These are phyloP conservation scores for Clavispora vitiphila DNA, from an alignment of 805 yeast genomes.

Conservation along the genomic window DNA sequence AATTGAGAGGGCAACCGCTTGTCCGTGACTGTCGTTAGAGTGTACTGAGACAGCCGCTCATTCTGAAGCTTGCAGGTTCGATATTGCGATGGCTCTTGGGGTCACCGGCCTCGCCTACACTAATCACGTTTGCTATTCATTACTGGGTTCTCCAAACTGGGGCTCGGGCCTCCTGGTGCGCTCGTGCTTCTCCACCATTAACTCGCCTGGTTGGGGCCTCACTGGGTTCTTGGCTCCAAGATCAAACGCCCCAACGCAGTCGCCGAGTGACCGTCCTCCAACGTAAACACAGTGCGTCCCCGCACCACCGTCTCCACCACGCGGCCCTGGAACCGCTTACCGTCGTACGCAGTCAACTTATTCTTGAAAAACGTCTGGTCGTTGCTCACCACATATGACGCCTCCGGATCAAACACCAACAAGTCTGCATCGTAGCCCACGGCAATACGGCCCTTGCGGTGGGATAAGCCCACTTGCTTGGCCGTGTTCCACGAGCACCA, in stretches of 20 bases:
- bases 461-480: constrained; percentile 70
- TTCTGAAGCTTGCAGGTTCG: too few relatives aligned
- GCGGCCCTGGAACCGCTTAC: constrained; percentile 60
- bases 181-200: too few relatives aligned
- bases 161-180: too few relatives aligned
- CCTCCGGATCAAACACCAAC: constrained; percentile 68
- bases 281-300: constrained; percentile 64
- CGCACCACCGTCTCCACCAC: constrained; percentile 78
- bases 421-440: constrained; percentile 88
- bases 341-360: constrained; percentile 84
- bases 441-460: constrained; percentile 66
- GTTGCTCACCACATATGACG: constrained; percentile 46
- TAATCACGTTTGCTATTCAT: too few relatives aligned
- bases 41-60: too few relatives aligned
- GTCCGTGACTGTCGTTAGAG: too few relatives aligned
- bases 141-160: too few relatives aligned
- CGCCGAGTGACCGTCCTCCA: constrained; percentile 50
- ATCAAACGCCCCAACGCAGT: constrained; percentile 56
- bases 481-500: constrained; percentile 89
- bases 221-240: constrained; percentile 49
- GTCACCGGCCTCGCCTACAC: too few relatives aligned
- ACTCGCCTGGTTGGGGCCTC: too few relatives aligned
- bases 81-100: too few relatives aligned
- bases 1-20: too few relatives aligned
- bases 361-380: constrained; percentile 68